phyloP scores from a whole-genome alignment of 2,329 filamentous ascomycete species.

The Cordyceps cateniannulata region DNA sequence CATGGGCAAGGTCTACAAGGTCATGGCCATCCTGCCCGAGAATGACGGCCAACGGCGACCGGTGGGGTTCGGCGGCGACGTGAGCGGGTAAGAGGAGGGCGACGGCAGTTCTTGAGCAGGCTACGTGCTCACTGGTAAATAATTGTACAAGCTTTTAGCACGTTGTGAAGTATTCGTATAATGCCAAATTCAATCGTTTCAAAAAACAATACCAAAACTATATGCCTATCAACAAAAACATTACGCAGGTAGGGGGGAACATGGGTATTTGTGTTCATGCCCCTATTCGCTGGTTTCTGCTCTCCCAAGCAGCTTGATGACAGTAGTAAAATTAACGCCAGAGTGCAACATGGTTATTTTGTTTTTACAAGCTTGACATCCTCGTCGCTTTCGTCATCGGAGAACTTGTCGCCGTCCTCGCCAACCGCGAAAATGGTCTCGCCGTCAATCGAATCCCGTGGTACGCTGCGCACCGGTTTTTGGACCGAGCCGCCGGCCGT shows the following conservation, averaged over 20 bases:
- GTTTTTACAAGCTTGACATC: conserved; percentile 49
- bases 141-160: neutral
- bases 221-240: neutral
- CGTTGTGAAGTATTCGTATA: neutral
- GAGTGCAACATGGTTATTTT: conserved; percentile 30
- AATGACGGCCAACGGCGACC: conserved; percentile 67
- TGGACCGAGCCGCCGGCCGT: neutral
- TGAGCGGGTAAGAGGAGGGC: conserved; percentile 21
- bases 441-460: conserved; percentile 60
- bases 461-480: conserved; percentile 28
- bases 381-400: conserved; percentile 56
- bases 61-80: conserved; percentile 83
- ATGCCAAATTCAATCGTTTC: neutral
- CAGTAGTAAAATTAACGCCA: neutral
- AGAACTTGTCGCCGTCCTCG: conserved; percentile 76
- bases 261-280: neutral
- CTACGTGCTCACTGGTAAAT: neutral
- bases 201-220: neutral
- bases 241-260: neutral
- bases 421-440: conserved; percentile 96
- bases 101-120: neutral
- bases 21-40: conserved; percentile 81
- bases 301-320: neutral
- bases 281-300: neutral
- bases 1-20: conserved; percentile 96